Conservation (phyloP, 805 yeast genomes). For the Nadsonia fulvescens region DNA sequence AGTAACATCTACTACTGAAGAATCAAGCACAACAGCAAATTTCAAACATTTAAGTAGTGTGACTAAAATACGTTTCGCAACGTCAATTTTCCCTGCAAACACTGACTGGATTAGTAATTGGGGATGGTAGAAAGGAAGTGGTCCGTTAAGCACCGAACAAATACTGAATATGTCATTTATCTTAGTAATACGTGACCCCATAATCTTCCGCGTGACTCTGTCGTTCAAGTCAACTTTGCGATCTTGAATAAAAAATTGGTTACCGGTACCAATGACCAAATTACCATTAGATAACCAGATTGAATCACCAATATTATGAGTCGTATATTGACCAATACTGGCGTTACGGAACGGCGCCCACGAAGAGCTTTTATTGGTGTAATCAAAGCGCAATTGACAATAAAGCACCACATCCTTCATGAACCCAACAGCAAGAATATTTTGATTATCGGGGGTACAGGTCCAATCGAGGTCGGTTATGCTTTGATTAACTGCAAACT, state of each 20-base stretch:
- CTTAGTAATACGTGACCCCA: constrained; percentile 5
- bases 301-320: constrained; percentile 76
- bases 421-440: constrained; percentile 70
- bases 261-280: constrained; percentile 73
- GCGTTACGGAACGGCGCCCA: constrained; percentile 60
- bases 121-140: constrained; percentile 80
- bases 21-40: constrained; percentile 28
- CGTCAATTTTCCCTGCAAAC: constrained; percentile 36
- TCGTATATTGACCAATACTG: constrained; percentile 51
- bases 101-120: constrained; percentile 65
- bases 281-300: constrained; percentile 70
- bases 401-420: constrained; percentile 42
- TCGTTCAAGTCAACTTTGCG: constrained; percentile 41
- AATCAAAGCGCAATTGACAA: constrained; percentile 75
- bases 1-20: constrained; percentile 16
- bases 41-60: constrained; percentile 36
- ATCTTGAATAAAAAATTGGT: constrained; percentile 73
- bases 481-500: constrained; percentile 14
- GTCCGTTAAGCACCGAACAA: constrained; percentile 69
- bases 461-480: constrained; percentile 83
- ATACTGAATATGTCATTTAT: constrained; percentile 36
- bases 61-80: constrained; percentile 40
- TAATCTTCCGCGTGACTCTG: constrained; percentile 29
- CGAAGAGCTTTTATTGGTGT: constrained; percentile 62
- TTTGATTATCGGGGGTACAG: constrained; percentile 41